A percentile compares a stretch with the other conserved stretches of the same genome.
These are phyloP conservation scores for Lathyrus oleraceus DNA, from an alignment of 306 rosid genomes.

Conservation along the genomic window DNA sequence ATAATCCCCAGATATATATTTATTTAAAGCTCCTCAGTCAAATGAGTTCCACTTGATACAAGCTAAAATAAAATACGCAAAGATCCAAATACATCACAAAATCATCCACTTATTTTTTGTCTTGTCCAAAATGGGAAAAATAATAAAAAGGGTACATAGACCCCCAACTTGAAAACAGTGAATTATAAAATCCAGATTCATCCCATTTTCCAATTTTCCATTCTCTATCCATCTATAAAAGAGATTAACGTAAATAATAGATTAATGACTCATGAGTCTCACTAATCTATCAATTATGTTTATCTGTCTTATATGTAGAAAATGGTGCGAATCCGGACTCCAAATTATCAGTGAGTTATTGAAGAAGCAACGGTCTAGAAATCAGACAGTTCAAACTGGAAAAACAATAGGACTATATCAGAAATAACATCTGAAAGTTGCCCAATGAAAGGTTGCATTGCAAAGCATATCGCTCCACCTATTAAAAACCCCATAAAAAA, in stretches of 20 bases:
- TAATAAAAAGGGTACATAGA: slow-evolving; percentile 35
- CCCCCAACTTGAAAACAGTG: slow-evolving; percentile 33
- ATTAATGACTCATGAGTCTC: too few relatives aligned
- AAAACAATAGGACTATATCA: slow-evolving; percentile 26
- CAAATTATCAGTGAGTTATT: slow-evolving; percentile 27
- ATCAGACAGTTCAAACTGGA: slow-evolving; percentile 23
- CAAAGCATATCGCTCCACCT: slow-evolving; percentile 17
- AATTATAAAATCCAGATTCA: slow-evolving; percentile 9
- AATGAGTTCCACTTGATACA: slow-evolving; percentile 27
- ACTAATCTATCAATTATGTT: too few relatives aligned
- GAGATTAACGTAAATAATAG: too few relatives aligned
- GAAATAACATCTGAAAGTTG: slow-evolving; percentile 31
- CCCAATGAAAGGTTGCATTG: slow-evolving; percentile 20
- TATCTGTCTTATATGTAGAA: too few relatives aligned
- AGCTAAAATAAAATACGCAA: not conserved
- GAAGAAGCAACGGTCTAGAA: slow-evolving; percentile 31
- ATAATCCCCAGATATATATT: slow-evolving; percentile 17
- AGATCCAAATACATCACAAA: slow-evolving; percentile 16
- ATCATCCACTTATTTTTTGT: slow-evolving; percentile 22
- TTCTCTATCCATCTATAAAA: too few relatives aligned
- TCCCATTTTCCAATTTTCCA: too few relatives aligned
- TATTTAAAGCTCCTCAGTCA: slow-evolving; percentile 15
- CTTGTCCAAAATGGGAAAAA: slow-evolving; percentile 27
- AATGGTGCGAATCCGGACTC: too few relatives aligned
- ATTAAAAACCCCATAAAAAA: not conserved